Evolutionary conservation across 176 grass and related monocot species (phyloP).

Genomic region (Zizania latifolia): DNA sequence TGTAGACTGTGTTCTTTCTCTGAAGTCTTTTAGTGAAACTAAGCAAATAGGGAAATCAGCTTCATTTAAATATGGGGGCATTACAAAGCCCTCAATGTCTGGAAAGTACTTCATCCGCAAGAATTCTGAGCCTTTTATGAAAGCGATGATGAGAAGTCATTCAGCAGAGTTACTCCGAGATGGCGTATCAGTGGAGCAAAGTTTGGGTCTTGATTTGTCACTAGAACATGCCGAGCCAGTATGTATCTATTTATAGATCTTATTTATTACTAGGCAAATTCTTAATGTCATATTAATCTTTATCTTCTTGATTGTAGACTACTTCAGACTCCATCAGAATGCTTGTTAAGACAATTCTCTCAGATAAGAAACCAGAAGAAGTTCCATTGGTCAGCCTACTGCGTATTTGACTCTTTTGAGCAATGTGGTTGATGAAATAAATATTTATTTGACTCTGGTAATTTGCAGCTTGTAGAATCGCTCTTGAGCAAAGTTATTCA

Average conservation of each 20-base stretch:
- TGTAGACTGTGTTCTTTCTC: constrained; percentile 78
- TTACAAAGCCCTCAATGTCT: constrained; percentile 43
- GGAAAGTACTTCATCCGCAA: constrained; percentile 55
- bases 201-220: constrained; percentile 47
- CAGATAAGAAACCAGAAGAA: constrained; percentile 88
- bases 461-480: constrained; percentile 72
- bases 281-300: constrained; percentile 7
- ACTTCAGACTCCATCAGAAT: constrained; percentile 60
- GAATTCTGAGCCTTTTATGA: constrained; percentile 76
- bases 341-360: constrained; percentile 63
- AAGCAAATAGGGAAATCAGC: constrained; percentile 45
- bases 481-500: constrained; percentile 73
- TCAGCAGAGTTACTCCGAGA: constrained; percentile 55
- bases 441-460: background rate
- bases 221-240: constrained; percentile 60
- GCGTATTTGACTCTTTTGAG: constrained; percentile 12
- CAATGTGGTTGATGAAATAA: constrained; percentile 2
- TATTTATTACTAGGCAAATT: background rate
- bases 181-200: constrained; percentile 45
- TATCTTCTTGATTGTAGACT: constrained; percentile 38
- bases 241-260: constrained; percentile 24
- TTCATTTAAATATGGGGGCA: constrained; percentile 53
- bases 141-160: constrained; percentile 54
- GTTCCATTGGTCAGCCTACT: constrained; percentile 57
- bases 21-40: constrained; percentile 59